Percentiles rank a stretch among this genome's conserved stretches.
Conservation (phyloP, 108 stramenopile genomes). For the Seminavis robusta region DNA sequence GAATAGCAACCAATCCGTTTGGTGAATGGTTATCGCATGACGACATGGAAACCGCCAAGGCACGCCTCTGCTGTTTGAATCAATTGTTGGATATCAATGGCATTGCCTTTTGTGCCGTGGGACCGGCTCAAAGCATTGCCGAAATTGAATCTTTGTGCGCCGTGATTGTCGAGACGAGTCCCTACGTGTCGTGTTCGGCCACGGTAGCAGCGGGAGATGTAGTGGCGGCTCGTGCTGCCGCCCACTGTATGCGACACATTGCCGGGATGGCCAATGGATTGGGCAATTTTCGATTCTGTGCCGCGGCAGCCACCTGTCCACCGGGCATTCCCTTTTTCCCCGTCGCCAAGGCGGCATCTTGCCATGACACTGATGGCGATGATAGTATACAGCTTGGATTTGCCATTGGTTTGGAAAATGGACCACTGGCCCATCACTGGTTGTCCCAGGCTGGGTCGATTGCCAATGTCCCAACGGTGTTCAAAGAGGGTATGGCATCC, state of each 20-base stretch:
- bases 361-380: neutral
- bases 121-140: constrained; percentile 40
- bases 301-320: constrained; percentile 37
- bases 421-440: constrained; percentile 41
- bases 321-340: constrained; percentile 82
- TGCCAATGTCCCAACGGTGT: constrained; percentile 35
- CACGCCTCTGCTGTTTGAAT: constrained; percentile 19
- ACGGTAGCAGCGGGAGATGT: constrained; percentile 35
- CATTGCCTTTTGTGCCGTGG: constrained; percentile 72
- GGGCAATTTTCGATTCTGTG: constrained; percentile 81
- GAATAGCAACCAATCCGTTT: constrained; percentile 88
- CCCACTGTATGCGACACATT: constrained; percentile 49
- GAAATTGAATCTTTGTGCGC: constrained; percentile 37
- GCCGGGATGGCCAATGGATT: constrained; percentile 49
- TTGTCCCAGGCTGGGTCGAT: constrained; percentile 41
- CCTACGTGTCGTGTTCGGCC: constrained; percentile 63
- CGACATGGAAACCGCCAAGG: neutral
- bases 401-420: constrained; percentile 85
- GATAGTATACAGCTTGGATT: constrained; percentile 43
- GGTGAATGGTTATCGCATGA: constrained; percentile 57
- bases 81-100: constrained; percentile 31
- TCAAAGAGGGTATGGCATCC: constrained; percentile 31
- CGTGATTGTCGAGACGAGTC: constrained; percentile 37
- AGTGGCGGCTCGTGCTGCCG: constrained; percentile 33
- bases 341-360: constrained; percentile 41